Conservation (phyloP, 2,329 filamentous ascomycete genomes). For the Fusarium longipes region DNA sequence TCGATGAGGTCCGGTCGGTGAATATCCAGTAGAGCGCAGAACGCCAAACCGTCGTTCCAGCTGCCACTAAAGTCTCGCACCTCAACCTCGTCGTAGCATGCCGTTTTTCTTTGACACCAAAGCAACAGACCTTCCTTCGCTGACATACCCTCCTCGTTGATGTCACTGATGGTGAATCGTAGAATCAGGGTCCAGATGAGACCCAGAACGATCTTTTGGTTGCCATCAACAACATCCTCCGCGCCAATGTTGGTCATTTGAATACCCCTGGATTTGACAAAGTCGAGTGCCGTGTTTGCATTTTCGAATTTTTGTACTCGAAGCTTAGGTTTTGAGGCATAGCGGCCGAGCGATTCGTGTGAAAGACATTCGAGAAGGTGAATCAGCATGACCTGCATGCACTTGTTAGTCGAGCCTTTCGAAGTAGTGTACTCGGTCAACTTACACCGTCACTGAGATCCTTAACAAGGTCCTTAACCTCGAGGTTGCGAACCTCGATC, state of each 20-base stretch:
- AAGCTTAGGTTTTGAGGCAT: slow-evolving; percentile 95
- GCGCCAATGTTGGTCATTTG: slow-evolving; percentile 99
- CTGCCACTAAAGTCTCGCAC: slow-evolving; percentile 94
- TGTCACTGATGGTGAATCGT: slow-evolving; percentile 97
- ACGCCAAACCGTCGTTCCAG: slow-evolving; percentile 97
- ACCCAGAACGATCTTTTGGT: slow-evolving; percentile 95
- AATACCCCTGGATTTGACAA: slow-evolving; percentile 89
- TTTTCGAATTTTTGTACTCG: slow-evolving; percentile 98
- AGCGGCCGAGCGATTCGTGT: slow-evolving; percentile 92
- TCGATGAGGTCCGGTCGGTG: slow-evolving; percentile 97
- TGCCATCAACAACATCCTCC: slow-evolving; percentile 97
- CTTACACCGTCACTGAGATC: slow-evolving; percentile 94
- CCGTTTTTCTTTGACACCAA: slow-evolving; percentile 98
- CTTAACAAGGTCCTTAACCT: slow-evolving; percentile 85
- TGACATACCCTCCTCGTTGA: slow-evolving; percentile 97
- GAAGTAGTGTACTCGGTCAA: slow-evolving; percentile 42
- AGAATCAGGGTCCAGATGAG: slow-evolving; percentile 99
- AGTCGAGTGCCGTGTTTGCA: slow-evolving; percentile 94
- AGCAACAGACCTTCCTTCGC: slow-evolving; percentile 94
- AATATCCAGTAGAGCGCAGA: slow-evolving; percentile 95
- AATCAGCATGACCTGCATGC: slow-evolving; percentile 85
- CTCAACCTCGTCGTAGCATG: slow-evolving; percentile 97
- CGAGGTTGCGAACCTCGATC: slow-evolving; percentile 79
- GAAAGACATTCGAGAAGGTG: slow-evolving; percentile 97
- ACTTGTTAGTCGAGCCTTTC: neutral